These are phyloP conservation scores for Talaromyces sp. DNA, from an alignment of 2,329 filamentous ascomycete genomes.

Conservation along the genomic window DNA sequence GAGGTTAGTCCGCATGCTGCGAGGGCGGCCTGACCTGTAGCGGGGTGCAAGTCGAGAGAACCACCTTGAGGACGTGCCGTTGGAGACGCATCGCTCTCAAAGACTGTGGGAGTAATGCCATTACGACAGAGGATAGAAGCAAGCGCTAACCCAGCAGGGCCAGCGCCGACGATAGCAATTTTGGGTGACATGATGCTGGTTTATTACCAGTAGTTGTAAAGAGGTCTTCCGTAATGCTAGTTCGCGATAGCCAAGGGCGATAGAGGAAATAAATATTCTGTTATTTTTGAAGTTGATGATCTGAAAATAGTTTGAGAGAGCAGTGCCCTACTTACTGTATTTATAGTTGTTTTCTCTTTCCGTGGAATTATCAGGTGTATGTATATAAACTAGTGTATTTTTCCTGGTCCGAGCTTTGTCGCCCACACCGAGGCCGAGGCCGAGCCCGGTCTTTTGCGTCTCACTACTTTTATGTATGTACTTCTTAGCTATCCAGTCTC, in stretches of 20 bases:
- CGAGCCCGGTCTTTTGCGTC: background rate
- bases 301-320: background rate
- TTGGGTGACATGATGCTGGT: constrained; percentile 5
- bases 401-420: background rate
- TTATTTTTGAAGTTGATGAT: background rate
- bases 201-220: background rate
- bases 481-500: background rate
- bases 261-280: background rate
- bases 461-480: background rate
- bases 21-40: constrained; percentile 21
- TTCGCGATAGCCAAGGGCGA: background rate
- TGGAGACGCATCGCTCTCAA: constrained; percentile 27
- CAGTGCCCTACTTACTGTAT: background rate
- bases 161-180: constrained; percentile 19
- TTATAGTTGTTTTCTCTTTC: background rate
- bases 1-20: constrained; percentile 20
- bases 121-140: constrained; percentile 13
- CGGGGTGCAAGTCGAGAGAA: constrained; percentile 24
- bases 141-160: constrained; percentile 15
- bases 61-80: constrained; percentile 21
- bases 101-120: constrained; percentile 16
- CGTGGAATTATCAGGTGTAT: background rate
- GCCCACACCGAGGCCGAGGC: constrained; percentile 3
- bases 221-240: background rate
- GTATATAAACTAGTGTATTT: background rate